These are phyloP conservation scores for Chloranthus sessilifolius DNA, from an alignment of 164 flowering plant species.

Conservation along the genomic window DNA sequence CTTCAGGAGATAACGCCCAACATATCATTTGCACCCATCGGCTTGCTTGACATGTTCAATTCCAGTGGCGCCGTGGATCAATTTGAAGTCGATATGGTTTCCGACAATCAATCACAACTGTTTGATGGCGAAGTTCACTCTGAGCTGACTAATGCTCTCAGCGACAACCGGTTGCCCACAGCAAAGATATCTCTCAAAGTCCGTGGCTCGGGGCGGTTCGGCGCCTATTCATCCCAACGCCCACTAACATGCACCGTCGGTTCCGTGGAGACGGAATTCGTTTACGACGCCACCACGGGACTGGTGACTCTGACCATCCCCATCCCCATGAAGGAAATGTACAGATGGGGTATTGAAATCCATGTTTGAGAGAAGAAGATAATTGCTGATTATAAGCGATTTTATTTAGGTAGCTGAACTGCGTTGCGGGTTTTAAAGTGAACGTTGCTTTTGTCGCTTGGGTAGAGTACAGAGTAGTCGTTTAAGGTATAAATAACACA, in stretches of 20 bases:
- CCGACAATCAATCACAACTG: slow-evolving; percentile 30
- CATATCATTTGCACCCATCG: slow-evolving; percentile 81
- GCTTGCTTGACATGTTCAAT: slow-evolving; percentile 91
- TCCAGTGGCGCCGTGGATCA: slow-evolving; percentile 70
- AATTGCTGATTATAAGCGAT: too few species aligned
- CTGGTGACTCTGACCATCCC: slow-evolving; percentile 54
- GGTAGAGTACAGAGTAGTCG: too few species aligned
- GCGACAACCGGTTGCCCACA: slow-evolving; percentile 33
- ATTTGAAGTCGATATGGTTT: slow-evolving; percentile 30
- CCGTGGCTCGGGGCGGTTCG: slow-evolving; percentile 80
- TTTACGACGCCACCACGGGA: slow-evolving; percentile 46
- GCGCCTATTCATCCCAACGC: slow-evolving; percentile 68
- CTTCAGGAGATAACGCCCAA: slow-evolving; percentile 55
- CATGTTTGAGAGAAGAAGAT: slow-evolving; percentile 29
- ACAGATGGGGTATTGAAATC: slow-evolving; percentile 40
- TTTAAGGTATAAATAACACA: too few species aligned
- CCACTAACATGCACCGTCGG: slow-evolving; percentile 68
- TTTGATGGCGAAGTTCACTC: slow-evolving; percentile 43
- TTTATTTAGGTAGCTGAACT: too few species aligned
- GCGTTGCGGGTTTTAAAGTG: too few species aligned
- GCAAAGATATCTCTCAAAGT: slow-evolving; percentile 40
- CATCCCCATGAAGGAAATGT: slow-evolving; percentile 37
- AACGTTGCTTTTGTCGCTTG: too few species aligned
- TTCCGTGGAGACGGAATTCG: slow-evolving; percentile 33
- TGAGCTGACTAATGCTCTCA: slow-evolving; percentile 23